phyloP scores from a whole-genome alignment of 73 alveolate genomes.

The Tetrahymena thermophila region DNA sequence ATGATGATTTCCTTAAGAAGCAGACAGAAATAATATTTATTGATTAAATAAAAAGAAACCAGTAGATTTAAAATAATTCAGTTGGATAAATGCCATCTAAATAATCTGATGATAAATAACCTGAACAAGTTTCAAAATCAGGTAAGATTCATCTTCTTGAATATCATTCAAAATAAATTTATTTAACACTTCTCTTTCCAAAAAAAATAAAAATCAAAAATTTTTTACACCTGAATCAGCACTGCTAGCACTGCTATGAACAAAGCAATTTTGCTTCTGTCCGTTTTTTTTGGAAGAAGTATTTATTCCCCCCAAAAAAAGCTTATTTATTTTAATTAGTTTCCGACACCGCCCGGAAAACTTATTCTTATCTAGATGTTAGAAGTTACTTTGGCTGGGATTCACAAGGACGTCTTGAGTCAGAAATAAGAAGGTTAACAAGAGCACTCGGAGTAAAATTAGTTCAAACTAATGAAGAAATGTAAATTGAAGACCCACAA shows the following conservation, averaged over 20 bases:
- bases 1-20: not conserved
- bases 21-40: not conserved
- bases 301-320: not conserved
- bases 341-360: conserved; percentile 7
- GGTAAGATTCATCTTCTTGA: not conserved
- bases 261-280: not conserved
- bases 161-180: not conserved
- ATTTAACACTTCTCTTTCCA: not conserved
- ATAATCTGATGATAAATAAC: not conserved
- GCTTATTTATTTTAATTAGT: not conserved
- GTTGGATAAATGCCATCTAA: not conserved
- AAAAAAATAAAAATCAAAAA: not conserved
- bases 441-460: not conserved
- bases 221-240: not conserved
- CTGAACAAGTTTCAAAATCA: not conserved
- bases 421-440: not conserved
- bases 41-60: not conserved
- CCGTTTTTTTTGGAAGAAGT: not conserved
- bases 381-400: conserved; percentile 4
- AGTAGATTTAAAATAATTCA: not conserved
- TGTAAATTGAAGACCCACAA: not conserved
- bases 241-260: not conserved
- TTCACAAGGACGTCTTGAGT: not conserved
- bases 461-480: not conserved
- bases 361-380: not conserved